Evolutionary conservation across 2,329 filamentous ascomycete species (phyloP), one percentile per base, ranked within the genome.

Genomic region (Curvularia sp.): DNA sequence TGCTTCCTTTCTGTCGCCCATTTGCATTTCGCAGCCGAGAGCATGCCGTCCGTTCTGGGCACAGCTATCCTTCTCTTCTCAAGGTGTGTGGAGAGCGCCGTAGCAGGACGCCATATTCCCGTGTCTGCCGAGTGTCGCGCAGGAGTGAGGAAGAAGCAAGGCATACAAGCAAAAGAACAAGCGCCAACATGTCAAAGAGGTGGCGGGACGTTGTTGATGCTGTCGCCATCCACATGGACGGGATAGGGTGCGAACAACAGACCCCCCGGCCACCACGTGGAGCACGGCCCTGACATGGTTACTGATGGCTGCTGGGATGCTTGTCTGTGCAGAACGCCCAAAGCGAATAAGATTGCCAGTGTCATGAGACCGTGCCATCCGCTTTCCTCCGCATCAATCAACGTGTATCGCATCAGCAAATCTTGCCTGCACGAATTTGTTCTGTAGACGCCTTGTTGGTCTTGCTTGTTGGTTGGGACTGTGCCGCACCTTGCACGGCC

Each of bases 211-310:
- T 49, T 38, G 52, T 45, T 39, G 49, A 53, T 45, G 34, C 19
- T 60, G 59, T 67, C 57, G 53, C 60, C 60, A 59, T 63, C 55
- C 49, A 54, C 55, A 59, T 59, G 38, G 50, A 32, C 50, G 49
- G 54, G 54, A 57, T 41, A 60, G 41, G 53, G 52, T 51, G 50
- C 32, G 47, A 57, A 58, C 59, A 57, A 28, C 49, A 49, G 46
- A n/a, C n/a, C n/a, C n/a, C n/a, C 38, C 9, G n/a, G 55, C 65
- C 63, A 65, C 66, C 64, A 69, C 63, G 63, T 68, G 66, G 59
- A 51, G 57, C 61, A 63, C 47, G 53, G 45, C 58, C 56, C 61
- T 56, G 48, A 46, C 32, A 46, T 13, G 39, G 32, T 21, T 21
- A 9, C 30, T 12, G 13, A 38, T 30, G 27, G 19, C 27, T 30